Base-by-base conservation (phyloP, 805 yeast genomes). In the Danielozyma ontarioensis region DNA sequence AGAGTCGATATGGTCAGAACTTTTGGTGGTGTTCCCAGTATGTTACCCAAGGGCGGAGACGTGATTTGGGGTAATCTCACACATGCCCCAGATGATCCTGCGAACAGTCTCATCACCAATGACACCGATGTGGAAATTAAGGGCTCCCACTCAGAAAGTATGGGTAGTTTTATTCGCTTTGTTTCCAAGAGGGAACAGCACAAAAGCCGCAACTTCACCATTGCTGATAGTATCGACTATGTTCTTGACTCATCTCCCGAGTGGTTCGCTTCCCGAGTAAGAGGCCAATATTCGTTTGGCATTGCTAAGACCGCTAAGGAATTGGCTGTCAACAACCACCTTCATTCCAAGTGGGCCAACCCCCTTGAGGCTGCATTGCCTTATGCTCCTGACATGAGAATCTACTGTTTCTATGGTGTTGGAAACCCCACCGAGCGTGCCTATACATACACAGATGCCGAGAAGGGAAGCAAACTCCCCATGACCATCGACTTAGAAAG, bases 361-460 rank as follows among this genome's bases (percentile, higher is more conserved):
- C 98, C 98, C 3, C 64, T 93, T 30, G 97, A 93, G 55, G 96
- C 80, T 0, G 76, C 90, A 3, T 70, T 93, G 27, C 98, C 98
- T 1, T 69, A 83, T 50, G 98, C 98, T 0, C 97, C 97, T 3
- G 86, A 86, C 52, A 66, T 93, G 82, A 83, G 85, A 44, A 68
- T 88, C 7, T 93, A 68, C 58, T 86, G 96, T 51, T 80, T 93
- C 50, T 93, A 93, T 50, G 98, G 98, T 4, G 87, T 88, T n/a
- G 95, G 96, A 5, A 90, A 88, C 44, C 94, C 95, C 15, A 90
- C 98, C 0, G 98, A 93, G 57, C 72, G 98, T 28, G 89, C 95
- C 0, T 93, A 93, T 59, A 76, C 79, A 22, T 93, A 93, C 59
- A 78, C 75, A 34, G 83, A 83, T 35, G 66, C 63, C 5, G 75